Evolutionary conservation across 495 filamentous ascomycete genomes (phyloP).

Genomic region (Polyplosphaeria fusca): DNA sequence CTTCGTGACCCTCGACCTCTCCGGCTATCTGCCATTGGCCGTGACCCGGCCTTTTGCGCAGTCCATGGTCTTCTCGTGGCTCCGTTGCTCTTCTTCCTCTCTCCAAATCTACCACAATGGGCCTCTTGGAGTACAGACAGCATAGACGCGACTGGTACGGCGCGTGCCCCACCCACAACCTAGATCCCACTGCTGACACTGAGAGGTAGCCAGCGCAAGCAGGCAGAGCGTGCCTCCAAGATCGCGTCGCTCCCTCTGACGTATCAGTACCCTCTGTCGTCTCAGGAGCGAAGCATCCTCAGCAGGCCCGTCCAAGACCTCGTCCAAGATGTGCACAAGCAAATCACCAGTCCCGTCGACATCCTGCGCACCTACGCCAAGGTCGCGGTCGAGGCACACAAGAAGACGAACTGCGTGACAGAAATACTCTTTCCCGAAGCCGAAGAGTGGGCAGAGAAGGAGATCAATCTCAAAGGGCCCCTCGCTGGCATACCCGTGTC

Average conservation of each 20-base stretch:
- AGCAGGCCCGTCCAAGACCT: conserved; percentile 72
- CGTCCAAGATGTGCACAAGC: conserved; percentile 71
- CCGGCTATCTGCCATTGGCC: neutral
- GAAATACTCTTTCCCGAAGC: conserved; percentile 82
- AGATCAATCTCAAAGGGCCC: conserved; percentile 76
- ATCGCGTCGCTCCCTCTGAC: conserved; percentile 61
- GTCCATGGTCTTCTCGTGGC: neutral
- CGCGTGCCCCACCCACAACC: neutral
- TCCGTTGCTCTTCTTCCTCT: neutral
- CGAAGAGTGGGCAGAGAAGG: conserved; percentile 65
- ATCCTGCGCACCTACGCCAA: conserved; percentile 89
- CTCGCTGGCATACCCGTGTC: conserved; percentile 87
- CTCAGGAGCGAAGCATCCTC: conserved; percentile 61
- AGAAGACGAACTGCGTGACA: conserved; percentile 86
- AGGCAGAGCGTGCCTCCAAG: conserved; percentile 64
- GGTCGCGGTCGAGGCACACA: conserved; percentile 77
- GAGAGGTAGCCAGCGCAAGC: conserved; percentile 71
- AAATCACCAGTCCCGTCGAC: conserved; percentile 61
- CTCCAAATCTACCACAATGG: conserved; percentile 43
- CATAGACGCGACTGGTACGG: conserved; percentile 60
- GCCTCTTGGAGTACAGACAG: conserved; percentile 57
- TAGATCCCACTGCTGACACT: conserved; percentile 10
- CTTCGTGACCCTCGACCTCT: neutral
- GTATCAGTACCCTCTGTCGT: conserved; percentile 64
- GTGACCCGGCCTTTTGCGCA: neutral